Evolutionary conservation across 2,329 filamentous ascomycete species (phyloP), one percentile per base, ranked within the genome.

Genomic region (Ceratocystis diversiconidia): DNA sequence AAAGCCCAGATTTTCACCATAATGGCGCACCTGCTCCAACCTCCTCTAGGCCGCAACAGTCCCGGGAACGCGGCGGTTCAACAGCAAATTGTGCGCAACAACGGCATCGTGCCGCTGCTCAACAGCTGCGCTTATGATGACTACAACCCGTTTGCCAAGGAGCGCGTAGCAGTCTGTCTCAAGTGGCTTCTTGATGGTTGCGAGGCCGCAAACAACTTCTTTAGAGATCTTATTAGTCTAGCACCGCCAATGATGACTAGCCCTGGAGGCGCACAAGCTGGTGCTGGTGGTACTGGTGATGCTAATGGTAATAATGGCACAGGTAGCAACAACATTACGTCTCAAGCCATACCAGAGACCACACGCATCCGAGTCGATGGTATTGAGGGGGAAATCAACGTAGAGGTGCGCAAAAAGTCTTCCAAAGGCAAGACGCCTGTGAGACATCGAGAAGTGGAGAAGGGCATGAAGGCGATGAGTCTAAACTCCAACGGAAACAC

Each of bases 1-100:
- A 97, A 97, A 77, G 94, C 91, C 61, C 85, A 96, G 67, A 91
- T 95, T 52, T 88, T 97, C 12, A 86, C 94, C 62, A 94, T 96
- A 44, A 83, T 97, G 10, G 92, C 90, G 0, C 90, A 88, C 0
- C 82, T 97, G 0, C 85, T 96, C 2, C 95, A 94, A 80, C 94
- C 94, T 61, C 90, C 88, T 0, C 77, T 79, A 0, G 79, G 82
- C 5, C 79, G 80, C 65, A 80, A 77, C 67, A 82, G 82, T 22
- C 84, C 84, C 0, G 84, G 84, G 17, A 86, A 87, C 70, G 82
- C 87, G 0, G 82, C 85, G 7, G 92, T 96, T 0, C 92, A 97
- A 75, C 85, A 88, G 70, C 92, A 96, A 73, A 89, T 97, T 68
- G 84, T 95, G 57, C 82, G 85, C 61, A 84, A 92, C 71, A 89